phyloP scores from a whole-genome alignment of 2,329 filamentous ascomycete genomes.

The Trichophyton mentagrophytes region DNA sequence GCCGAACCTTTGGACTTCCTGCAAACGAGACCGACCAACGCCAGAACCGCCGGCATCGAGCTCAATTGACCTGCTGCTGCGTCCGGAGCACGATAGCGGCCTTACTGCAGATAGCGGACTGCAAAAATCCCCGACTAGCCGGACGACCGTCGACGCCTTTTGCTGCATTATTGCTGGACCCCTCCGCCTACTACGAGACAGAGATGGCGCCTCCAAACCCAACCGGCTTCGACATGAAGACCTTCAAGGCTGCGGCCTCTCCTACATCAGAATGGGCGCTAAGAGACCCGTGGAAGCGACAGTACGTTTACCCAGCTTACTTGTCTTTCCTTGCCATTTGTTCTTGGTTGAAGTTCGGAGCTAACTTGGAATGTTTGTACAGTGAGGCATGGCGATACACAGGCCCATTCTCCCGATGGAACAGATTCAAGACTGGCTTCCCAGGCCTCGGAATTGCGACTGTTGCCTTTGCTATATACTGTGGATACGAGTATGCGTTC shows the following conservation, averaged over 20 bases:
- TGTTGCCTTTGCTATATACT: conserved; percentile 82
- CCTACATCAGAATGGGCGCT: conserved; percentile 38
- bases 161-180: neutral
- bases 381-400: conserved; percentile 95
- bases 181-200: conserved; percentile 17
- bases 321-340: too few relatives aligned
- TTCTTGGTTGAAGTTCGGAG: neutral
- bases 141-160: neutral
- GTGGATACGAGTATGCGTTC: conserved; percentile 80
- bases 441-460: conserved; percentile 86
- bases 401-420: conserved; percentile 74
- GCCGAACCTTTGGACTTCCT: neutral
- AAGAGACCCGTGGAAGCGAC: conserved; percentile 51
- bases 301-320: conserved; percentile 33
- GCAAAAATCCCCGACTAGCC: neutral
- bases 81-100: neutral
- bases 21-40: neutral
- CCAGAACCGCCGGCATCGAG: neutral
- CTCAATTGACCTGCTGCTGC: conserved; percentile 1
- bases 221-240: conserved; percentile 82
- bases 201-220: conserved; percentile 51
- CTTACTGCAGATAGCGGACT: neutral
- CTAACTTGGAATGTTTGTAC: conserved; percentile 15
- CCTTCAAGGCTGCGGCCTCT: conserved; percentile 60
- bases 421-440: conserved; percentile 76